Evolutionary conservation across 1,139 yeast genomes (phyloP).

Genomic region (Hyphopichia pseudoburtonii): DNA sequence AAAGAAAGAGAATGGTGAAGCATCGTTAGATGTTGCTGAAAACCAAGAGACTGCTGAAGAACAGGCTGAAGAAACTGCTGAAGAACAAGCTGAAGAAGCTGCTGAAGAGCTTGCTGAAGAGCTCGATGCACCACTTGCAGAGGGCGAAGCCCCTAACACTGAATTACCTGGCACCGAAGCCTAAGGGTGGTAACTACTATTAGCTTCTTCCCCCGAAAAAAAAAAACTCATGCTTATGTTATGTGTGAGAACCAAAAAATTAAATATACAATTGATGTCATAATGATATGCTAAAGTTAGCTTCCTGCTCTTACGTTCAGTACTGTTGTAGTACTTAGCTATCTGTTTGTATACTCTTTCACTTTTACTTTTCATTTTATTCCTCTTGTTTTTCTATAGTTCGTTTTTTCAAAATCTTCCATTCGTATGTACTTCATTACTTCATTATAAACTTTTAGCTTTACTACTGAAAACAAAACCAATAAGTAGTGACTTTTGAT

Average conservation of each 20-base stretch:
- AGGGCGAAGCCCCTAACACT: slow-evolving; percentile 16
- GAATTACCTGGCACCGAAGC: too few species aligned
- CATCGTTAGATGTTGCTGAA: too few species aligned
- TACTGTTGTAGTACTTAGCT: too few species aligned
- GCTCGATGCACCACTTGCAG: slow-evolving; percentile 14
- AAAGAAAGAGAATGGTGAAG: slow-evolving; percentile 6
- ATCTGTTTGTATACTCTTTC: background rate
- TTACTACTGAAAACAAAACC: too few species aligned
- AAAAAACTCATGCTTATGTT: too few species aligned
- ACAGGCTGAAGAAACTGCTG: slow-evolving; percentile 9
- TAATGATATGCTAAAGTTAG: background rate
- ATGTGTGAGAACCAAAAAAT: too few species aligned
- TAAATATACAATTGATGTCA: too few species aligned
- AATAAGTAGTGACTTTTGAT: too few species aligned
- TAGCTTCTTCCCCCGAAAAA: too few species aligned
- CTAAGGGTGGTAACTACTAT: too few species aligned
- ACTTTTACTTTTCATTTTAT: background rate
- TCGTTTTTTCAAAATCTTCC: background rate
- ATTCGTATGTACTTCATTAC: too few species aligned
- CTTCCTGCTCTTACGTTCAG: background rate
- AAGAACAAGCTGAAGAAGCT: slow-evolving; percentile 12
- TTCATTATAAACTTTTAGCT: too few species aligned
- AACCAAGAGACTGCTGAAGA: slow-evolving; percentile 1
- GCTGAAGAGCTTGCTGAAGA: slow-evolving; percentile 13
- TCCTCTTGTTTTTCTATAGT: background rate